A percentile compares a stretch with the other conserved stretches of the same genome.
Conservation (phyloP, 2,329 filamentous ascomycete genomes). For the Trichoderma aggressivum region DNA sequence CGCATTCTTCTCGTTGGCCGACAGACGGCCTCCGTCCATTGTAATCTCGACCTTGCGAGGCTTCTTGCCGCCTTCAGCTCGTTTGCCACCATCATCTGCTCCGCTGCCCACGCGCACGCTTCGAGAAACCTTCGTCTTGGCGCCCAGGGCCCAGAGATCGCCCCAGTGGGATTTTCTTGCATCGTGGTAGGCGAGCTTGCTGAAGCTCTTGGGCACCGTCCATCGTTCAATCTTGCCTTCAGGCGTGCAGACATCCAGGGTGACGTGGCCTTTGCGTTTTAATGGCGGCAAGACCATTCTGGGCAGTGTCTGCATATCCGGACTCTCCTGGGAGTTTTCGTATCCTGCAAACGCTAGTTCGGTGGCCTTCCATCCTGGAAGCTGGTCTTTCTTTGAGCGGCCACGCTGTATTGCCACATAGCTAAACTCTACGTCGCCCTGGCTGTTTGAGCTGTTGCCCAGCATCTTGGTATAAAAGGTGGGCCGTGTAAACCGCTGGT, state of each 20-base stretch:
- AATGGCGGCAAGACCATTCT: slow-evolving; percentile 75
- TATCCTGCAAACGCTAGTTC: slow-evolving; percentile 70
- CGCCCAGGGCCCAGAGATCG: slow-evolving; percentile 91
- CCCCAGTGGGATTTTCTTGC: slow-evolving; percentile 89
- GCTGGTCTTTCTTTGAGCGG: slow-evolving; percentile 34
- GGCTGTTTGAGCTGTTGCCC: slow-evolving; percentile 66
- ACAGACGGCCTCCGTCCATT: slow-evolving; percentile 36
- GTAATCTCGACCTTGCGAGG: slow-evolving; percentile 36
- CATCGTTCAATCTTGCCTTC: slow-evolving; percentile 84
- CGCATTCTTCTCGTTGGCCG: slow-evolving; percentile 37
- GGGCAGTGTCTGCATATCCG: slow-evolving; percentile 68
- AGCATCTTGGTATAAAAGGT: slow-evolving; percentile 76
- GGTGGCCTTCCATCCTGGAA: slow-evolving; percentile 55
- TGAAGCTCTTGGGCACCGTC: slow-evolving; percentile 82
- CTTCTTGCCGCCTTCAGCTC: slow-evolving; percentile 41
- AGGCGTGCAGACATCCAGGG: slow-evolving; percentile 86
- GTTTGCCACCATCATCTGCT: slow-evolving; percentile 46
- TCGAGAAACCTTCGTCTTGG: slow-evolving; percentile 73
- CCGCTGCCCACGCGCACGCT: slow-evolving; percentile 57
- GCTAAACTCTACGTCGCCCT: slow-evolving; percentile 88
- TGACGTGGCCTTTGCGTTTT: slow-evolving; percentile 85
- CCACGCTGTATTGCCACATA: slow-evolving; percentile 85
- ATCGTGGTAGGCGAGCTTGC: slow-evolving; percentile 81
- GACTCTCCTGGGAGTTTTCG: slow-evolving; percentile 46
- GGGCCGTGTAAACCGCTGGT: slow-evolving; percentile 83